Base-by-base conservation (phyloP, 768 basidiomycete species). In the Ramaria sp. region DNA sequence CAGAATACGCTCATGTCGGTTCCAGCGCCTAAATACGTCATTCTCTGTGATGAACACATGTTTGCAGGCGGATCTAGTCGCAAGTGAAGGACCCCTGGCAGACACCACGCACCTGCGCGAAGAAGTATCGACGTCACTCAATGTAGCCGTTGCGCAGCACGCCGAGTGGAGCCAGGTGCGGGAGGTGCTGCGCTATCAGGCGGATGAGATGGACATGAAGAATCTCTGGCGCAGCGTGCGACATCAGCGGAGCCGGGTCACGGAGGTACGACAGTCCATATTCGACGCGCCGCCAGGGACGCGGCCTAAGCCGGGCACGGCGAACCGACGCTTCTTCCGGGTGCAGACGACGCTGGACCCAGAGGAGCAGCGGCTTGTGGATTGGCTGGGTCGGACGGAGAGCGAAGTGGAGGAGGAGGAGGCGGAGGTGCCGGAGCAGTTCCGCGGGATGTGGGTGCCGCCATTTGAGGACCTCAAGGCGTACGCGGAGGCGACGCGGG, bases 371-470 rank as follows among this genome's bases (percentile, higher is more conserved):
- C 70, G 79, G 45, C 66, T 84, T 1, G 86, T 90, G 45, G 86
- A 90, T 67, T 68, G 71, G 41, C 64, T 81, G 42, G 88, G 88
- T 17, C 72, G 86, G 47, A 89, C 85, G 54, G 85, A 86, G 70
- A 81, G 79, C 60, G 88, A 91, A 68, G 86, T 75, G 20, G 84
- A 84, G 63, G 84, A 84, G 63, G 87, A 90, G 63, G 88, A 90
- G 66, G 71, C 69, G 34, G 70, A 62, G 52, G 47, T 72, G 38
- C 63, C 68, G 20, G 71, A 66, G 22, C 61, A 55, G 33, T 13
- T 51, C 15, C n/a, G 47, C 11, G 62, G 24, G 59, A 60, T 6
- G 63, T 63, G 27, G 48, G 63, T n/a, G 61, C 57, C 11, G 60
- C 60, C 39, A 41, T 63, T 13, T 4, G 69, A 70, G 33, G 70